Conservation (phyloP, 352 stramenopile genomes). For the Vaucheria bursata region DNA sequence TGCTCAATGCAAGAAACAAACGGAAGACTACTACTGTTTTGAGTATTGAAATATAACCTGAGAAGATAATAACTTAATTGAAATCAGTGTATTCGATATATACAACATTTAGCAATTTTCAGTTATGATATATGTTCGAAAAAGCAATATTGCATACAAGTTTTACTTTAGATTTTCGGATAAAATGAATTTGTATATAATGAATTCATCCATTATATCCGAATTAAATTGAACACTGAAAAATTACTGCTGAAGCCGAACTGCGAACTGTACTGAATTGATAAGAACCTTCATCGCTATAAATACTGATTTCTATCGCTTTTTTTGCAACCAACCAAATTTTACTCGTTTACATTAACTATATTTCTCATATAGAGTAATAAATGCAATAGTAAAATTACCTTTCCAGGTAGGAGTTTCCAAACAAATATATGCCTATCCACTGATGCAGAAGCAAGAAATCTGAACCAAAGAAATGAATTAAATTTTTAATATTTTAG, state of each 20-base stretch:
- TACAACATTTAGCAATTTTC: too few relatives aligned
- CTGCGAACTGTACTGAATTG: neutral
- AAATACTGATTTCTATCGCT: neutral
- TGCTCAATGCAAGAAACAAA: too few relatives aligned
- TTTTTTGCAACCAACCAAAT: neutral
- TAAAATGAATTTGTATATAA: too few relatives aligned
- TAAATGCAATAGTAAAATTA: neutral
- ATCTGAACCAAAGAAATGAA: neutral
- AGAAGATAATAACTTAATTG: too few relatives aligned
- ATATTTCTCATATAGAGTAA: neutral
- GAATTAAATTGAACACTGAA: neutral
- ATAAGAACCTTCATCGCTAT: neutral
- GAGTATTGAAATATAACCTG: too few relatives aligned
- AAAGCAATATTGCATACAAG: too few relatives aligned
- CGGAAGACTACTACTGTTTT: too few relatives aligned
- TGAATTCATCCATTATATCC: too few relatives aligned
- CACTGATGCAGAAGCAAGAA: constrained; percentile 36
- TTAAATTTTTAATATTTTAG: neutral
- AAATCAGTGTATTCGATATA: too few relatives aligned
- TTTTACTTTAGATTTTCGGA: too few relatives aligned
- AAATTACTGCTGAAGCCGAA: neutral
- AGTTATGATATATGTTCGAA: too few relatives aligned
- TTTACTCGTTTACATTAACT: neutral
- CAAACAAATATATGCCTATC: constrained; percentile 39
- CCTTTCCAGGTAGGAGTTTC: constrained; percentile 21